A percentile compares a stretch with the other conserved stretches of the same genome.
Conservation (phyloP, 371 early-diverging fungal species). For the Mortierella sp. region DNA sequence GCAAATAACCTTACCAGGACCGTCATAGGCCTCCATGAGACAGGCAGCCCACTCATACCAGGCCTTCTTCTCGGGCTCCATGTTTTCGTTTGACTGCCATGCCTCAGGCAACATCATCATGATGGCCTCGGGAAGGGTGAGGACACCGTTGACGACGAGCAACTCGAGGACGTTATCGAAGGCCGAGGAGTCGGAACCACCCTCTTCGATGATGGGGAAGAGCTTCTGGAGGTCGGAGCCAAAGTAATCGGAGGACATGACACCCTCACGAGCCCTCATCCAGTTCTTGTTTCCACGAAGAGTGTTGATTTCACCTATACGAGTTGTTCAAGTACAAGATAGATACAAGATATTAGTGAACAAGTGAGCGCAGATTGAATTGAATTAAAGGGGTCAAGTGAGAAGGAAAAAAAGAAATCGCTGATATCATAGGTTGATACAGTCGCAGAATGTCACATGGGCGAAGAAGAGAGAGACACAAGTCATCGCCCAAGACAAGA, state of each 20-base stretch:
- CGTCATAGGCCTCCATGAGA: constrained; percentile 99
- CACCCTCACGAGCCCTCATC: constrained; percentile 98
- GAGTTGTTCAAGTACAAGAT: not conserved
- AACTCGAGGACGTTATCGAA: constrained; percentile 97
- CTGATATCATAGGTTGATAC: constrained; percentile 36
- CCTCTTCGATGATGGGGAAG: constrained; percentile 96
- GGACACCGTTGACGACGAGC: constrained; percentile 89
- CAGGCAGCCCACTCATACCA: constrained; percentile 98
- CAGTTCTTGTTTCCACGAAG: constrained; percentile 98
- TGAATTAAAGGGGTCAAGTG: not conserved
- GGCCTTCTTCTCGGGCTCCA: constrained; percentile 89
- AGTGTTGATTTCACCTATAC: constrained; percentile 91
- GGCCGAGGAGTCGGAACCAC: constrained; percentile 97
- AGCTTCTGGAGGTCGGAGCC: constrained; percentile 84
- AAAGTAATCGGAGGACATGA: constrained; percentile 88
- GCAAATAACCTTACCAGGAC: constrained; percentile 68
- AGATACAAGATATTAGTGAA: not conserved
- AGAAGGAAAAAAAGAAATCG: too few relatives aligned
- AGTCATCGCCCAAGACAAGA: constrained; percentile 24
- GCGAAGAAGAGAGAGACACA: constrained; percentile 8
- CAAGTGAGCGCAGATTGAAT: not conserved
- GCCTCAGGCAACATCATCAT: constrained; percentile 99
- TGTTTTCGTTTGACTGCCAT: constrained; percentile 91
- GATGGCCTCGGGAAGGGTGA: constrained; percentile 94
- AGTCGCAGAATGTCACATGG: constrained; percentile 41